These are phyloP conservation scores for Penicillium coffeae DNA, from an alignment of 495 filamentous ascomycete species.

Conservation along the genomic window DNA sequence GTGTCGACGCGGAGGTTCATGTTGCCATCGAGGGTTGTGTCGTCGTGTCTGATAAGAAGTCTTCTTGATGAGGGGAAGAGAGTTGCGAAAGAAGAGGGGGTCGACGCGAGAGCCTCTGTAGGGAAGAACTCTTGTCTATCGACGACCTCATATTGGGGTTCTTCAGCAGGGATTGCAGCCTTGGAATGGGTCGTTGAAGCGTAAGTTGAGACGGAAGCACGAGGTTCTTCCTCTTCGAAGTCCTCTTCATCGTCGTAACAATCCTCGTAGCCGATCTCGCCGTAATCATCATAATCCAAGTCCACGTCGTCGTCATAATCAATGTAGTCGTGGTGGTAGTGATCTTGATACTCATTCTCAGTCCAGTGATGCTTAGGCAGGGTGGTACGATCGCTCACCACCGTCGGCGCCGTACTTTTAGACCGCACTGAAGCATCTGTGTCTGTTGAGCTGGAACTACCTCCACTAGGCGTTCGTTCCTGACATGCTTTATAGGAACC, in stretches of 20 bases:
- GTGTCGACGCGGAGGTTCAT: conserved; percentile 96
- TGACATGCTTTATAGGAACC: conserved; percentile 34
- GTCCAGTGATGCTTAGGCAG: conserved; percentile 6
- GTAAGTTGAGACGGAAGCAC: conserved; percentile 73
- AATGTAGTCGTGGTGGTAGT: conserved; percentile 3
- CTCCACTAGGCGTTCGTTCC: conserved; percentile 20
- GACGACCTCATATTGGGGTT: conserved; percentile 56
- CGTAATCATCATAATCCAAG: conserved; percentile 32
- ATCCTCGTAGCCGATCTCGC: conserved; percentile 40
- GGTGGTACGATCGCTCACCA: conserved; percentile 55
- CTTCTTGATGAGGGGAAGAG: conserved; percentile 82
- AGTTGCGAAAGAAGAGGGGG: conserved; percentile 76
- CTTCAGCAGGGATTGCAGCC: conserved; percentile 53
- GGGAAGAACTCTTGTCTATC: conserved; percentile 59
- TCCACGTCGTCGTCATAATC: conserved; percentile 32
- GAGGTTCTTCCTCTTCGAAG: conserved; percentile 35
- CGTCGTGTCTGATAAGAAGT: conserved; percentile 84
- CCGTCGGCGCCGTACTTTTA: conserved; percentile 64
- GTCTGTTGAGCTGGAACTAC: conserved; percentile 57
- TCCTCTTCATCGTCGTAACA: conserved; percentile 36
- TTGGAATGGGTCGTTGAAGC: conserved; percentile 67
- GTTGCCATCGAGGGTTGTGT: conserved; percentile 88
- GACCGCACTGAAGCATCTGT: conserved; percentile 63
- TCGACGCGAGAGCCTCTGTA: conserved; percentile 66
- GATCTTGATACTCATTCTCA: conserved; percentile 1